A percentile compares a stretch with the other conserved stretches of the same genome.
These are phyloP conservation scores for Aureobasidium uvarum DNA, from an alignment of 2,329 filamentous ascomycete genomes.

Conservation along the genomic window DNA sequence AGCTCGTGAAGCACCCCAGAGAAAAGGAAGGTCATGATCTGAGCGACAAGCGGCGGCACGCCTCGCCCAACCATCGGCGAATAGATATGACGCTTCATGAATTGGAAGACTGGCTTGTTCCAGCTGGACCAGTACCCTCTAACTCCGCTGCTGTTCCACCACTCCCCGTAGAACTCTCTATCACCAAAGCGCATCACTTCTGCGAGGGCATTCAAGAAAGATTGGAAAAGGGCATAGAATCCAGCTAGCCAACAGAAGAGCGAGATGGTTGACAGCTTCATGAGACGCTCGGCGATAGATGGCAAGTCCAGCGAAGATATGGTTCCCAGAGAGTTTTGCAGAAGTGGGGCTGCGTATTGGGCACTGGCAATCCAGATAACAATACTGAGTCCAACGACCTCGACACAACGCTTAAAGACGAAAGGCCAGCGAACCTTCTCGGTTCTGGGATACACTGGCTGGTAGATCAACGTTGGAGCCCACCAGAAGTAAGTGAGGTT, in stretches of 20 bases:
- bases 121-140: constrained; percentile 92
- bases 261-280: constrained; percentile 95
- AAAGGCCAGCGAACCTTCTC: constrained; percentile 81
- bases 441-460: constrained; percentile 91
- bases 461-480: constrained; percentile 94
- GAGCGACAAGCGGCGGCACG: constrained; percentile 68
- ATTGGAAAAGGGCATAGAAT: constrained; percentile 96
- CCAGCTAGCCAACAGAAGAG: constrained; percentile 96
- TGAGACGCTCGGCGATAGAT: constrained; percentile 80
- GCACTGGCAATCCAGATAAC: constrained; percentile 96
- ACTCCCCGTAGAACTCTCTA: constrained; percentile 91
- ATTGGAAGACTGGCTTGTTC: constrained; percentile 97
- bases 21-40: constrained; percentile 79
- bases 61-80: constrained; percentile 82
- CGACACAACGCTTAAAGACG: constrained; percentile 75
- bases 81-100: constrained; percentile 94
- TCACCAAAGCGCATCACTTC: constrained; percentile 90
- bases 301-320: constrained; percentile 76
- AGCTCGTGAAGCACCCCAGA: constrained; percentile 90
- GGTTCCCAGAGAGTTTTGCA: constrained; percentile 86
- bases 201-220: constrained; percentile 83
- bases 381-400: constrained; percentile 73
- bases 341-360: constrained; percentile 87
- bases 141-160: constrained; percentile 92
- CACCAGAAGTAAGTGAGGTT: constrained; percentile 98